Conservation (phyloP, 805 yeast species). For the Kodamaea hsintzibuensis region DNA sequence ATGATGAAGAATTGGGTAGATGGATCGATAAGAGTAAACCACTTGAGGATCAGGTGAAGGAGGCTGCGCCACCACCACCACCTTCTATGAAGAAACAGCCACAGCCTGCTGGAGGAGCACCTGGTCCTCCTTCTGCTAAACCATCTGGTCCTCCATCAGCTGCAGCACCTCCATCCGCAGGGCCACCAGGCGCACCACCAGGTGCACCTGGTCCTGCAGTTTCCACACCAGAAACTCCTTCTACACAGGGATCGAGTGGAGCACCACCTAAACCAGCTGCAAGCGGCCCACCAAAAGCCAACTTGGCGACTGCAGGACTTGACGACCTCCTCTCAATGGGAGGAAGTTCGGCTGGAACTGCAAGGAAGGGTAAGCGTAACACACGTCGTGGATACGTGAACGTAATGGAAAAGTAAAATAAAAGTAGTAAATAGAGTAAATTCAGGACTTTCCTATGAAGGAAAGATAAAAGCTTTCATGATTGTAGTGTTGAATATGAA, state of each 20-base stretch:
- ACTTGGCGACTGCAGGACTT: conserved; percentile 41
- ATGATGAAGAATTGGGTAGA: conserved; percentile 79
- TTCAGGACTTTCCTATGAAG: not conserved
- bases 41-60: conserved; percentile 59
- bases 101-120: not conserved
- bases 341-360: conserved; percentile 16
- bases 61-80: conserved; percentile 71
- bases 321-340: conserved; percentile 41
- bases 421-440: not conserved
- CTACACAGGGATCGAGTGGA: conserved; percentile 7
- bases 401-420: conserved; percentile 44
- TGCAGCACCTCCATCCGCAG: conserved; percentile 1
- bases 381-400: conserved; percentile 58
- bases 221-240: conserved; percentile 5
- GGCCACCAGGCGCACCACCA: not conserved
- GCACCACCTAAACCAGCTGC: conserved; percentile 10
- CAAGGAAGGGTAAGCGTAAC: conserved; percentile 29
- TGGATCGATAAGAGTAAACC: conserved; percentile 80
- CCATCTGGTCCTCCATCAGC: conserved; percentile 4
- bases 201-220: not conserved
- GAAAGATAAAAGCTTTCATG: not conserved
- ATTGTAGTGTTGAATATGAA: not conserved
- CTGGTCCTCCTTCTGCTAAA: conserved; percentile 16
- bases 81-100: conserved; percentile 35
- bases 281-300: conserved; percentile 14